phyloP scores from a whole-genome alignment of 1,139 yeast species.

The Candida freyschussii region DNA sequence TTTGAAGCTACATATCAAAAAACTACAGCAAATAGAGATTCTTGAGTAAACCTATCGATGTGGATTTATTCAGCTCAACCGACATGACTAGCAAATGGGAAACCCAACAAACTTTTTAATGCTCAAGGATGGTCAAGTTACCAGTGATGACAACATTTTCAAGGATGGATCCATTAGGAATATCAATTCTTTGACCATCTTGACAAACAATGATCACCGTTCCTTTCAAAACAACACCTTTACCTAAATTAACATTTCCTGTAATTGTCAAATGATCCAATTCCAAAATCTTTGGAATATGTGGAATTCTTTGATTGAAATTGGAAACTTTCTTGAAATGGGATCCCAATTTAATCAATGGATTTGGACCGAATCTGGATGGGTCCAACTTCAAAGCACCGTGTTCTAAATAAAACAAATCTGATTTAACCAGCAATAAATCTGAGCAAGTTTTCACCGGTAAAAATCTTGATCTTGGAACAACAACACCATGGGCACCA shows the following conservation, averaged over 20 bases:
- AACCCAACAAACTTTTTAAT: constrained; percentile 34
- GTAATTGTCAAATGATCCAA: constrained; percentile 96
- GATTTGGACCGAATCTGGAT: constrained; percentile 86
- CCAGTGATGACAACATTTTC: constrained; percentile 98
- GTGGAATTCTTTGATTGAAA: constrained; percentile 86
- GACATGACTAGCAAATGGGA: too few species aligned
- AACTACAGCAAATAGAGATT: too few species aligned
- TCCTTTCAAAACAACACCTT: constrained; percentile 87
- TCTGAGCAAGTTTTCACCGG: constrained; percentile 98
- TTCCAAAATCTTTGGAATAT: constrained; percentile 94
- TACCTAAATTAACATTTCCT: constrained; percentile 91
- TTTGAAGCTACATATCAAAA: too few species aligned
- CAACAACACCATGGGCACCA: constrained; percentile 96
- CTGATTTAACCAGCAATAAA: constrained; percentile 91
- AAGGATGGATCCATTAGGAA: constrained; percentile 91
- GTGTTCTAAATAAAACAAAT: constrained; percentile 83
- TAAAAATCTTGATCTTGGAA: constrained; percentile 94
- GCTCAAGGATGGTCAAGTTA: constrained; percentile 91
- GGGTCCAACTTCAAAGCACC: constrained; percentile 87
- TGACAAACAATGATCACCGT: constrained; percentile 97
- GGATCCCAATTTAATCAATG: constrained; percentile 92
- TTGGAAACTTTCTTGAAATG: constrained; percentile 94
- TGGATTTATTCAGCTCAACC: neutral
- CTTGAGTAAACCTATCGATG: neutral
- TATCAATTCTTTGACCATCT: constrained; percentile 94